These are phyloP conservation scores for Plectranthus barbatus DNA, from an alignment of 257 asterid species.

Conservation along the genomic window DNA sequence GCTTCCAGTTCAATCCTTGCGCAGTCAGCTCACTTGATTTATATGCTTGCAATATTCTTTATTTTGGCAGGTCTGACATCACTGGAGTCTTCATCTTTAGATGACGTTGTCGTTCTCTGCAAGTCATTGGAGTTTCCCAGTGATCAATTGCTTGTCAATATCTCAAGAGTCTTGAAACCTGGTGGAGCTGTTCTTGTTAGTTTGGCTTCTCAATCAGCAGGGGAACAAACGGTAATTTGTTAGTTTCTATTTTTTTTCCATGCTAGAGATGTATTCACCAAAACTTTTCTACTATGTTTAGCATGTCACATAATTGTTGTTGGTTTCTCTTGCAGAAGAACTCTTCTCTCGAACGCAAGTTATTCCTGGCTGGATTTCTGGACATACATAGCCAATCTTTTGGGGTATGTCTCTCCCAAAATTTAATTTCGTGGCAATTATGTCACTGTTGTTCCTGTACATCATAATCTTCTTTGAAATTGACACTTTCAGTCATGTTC, in stretches of 20 bases:
- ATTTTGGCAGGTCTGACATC: constrained; percentile 40
- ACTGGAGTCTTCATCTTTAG: constrained; percentile 53
- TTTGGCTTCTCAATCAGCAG: constrained; percentile 31
- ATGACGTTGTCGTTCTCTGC: constrained; percentile 38
- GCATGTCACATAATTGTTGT: constrained; percentile 1
- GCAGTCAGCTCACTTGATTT: background rate
- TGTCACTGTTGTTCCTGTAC: background rate
- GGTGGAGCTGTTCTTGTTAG: constrained; percentile 55
- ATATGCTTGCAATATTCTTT: background rate
- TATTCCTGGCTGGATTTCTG: constrained; percentile 71
- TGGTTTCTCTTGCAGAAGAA: constrained; percentile 36
- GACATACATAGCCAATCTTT: constrained; percentile 44
- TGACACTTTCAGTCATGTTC: background rate
- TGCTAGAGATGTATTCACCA: background rate
- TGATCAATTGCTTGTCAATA: constrained; percentile 41
- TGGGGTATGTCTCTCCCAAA: constrained; percentile 43
- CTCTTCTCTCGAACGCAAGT: constrained; percentile 59
- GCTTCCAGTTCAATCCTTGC: background rate
- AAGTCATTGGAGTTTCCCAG: constrained; percentile 46
- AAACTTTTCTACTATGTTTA: background rate
- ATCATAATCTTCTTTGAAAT: background rate
- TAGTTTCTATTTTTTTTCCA: background rate
- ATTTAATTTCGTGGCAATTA: background rate
- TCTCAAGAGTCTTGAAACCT: constrained; percentile 59
- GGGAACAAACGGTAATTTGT: constrained; percentile 32